Evolutionary conservation across 768 basidiomycete species (phyloP).

Genomic region (Stropharia rugosoannulata): DNA sequence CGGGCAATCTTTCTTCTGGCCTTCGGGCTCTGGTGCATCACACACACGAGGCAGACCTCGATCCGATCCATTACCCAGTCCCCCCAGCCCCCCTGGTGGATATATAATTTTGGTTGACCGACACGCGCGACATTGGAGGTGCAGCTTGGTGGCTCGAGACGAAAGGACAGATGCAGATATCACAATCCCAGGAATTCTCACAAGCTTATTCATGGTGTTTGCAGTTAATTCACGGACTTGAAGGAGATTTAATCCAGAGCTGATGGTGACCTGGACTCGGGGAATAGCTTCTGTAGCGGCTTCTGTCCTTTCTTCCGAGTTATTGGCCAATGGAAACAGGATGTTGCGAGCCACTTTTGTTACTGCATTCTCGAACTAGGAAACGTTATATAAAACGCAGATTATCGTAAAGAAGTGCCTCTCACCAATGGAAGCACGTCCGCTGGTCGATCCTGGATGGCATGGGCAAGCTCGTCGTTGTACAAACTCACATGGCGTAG

Average conservation of each 20-base stretch:
- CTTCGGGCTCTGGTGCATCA: conserved; percentile 75
- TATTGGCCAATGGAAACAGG: conserved; percentile 73
- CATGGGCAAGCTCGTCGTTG: conserved; percentile 93
- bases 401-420: background rate
- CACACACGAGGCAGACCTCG: conserved; percentile 85
- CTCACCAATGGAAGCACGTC: conserved; percentile 85
- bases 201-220: conserved; percentile 92
- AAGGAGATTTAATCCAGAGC: conserved; percentile 88
- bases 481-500: conserved; percentile 76
- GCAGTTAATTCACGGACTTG: conserved; percentile 95
- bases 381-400: background rate
- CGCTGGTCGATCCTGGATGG: conserved; percentile 84
- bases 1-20: conserved; percentile 93
- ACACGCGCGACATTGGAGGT: conserved; percentile 92
- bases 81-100: conserved; percentile 77
- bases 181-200: conserved; percentile 96
- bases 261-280: conserved; percentile 84
- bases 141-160: conserved; percentile 88
- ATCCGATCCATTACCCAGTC: conserved; percentile 85
- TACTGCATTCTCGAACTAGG: conserved; percentile 89
- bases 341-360: conserved; percentile 82
- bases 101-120: conserved; percentile 76
- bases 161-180: conserved; percentile 95
- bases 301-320: conserved; percentile 41
- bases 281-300: conserved; percentile 42